Evolutionary conservation across 1,139 yeast genomes (phyloP).

Genomic region (Pichia cactophila): DNA sequence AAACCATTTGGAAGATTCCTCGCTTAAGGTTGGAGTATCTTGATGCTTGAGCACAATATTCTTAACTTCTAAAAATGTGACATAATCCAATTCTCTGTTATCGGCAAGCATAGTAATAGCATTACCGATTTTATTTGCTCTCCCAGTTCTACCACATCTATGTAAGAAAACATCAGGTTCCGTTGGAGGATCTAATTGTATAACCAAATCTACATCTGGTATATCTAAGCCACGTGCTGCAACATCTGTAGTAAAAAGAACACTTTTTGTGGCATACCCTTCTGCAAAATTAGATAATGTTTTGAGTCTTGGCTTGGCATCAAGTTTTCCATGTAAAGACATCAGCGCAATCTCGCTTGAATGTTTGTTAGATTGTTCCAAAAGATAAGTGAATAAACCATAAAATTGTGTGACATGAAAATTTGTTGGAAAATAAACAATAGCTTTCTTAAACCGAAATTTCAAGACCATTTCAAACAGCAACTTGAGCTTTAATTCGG

Average conservation of each 20-base stretch:
- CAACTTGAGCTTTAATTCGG: conserved; percentile 53
- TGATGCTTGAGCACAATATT: conserved; percentile 48
- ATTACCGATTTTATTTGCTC: conserved; percentile 78
- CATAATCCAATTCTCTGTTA: conserved; percentile 75
- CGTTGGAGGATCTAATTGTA: conserved; percentile 87
- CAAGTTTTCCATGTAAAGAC: conserved; percentile 81
- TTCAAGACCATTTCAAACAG: conserved; percentile 48
- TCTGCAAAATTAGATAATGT: conserved; percentile 56
- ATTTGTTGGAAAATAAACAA: conserved; percentile 91
- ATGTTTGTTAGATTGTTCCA: conserved; percentile 19
- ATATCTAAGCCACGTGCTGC: conserved; percentile 94
- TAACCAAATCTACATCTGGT: conserved; percentile 83
- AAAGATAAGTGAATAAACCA: conserved; percentile 39
- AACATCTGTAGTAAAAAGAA: conserved; percentile 74
- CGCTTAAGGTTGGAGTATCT: conserved; percentile 13
- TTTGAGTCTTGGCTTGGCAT: conserved; percentile 65
- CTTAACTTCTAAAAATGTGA: conserved; percentile 73
- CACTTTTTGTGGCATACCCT: conserved; percentile 38
- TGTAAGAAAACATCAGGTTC: conserved; percentile 84
- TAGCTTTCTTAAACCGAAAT: conserved; percentile 61
- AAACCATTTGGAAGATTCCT: conserved; percentile 20
- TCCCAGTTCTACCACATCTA: conserved; percentile 87
- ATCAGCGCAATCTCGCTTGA: conserved; percentile 35
- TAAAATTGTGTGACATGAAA: conserved; percentile 72
- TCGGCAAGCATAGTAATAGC: conserved; percentile 66